Base-by-base conservation (phyloP, 1,139 yeast genomes). In the Suhomyces terraborum region DNA sequence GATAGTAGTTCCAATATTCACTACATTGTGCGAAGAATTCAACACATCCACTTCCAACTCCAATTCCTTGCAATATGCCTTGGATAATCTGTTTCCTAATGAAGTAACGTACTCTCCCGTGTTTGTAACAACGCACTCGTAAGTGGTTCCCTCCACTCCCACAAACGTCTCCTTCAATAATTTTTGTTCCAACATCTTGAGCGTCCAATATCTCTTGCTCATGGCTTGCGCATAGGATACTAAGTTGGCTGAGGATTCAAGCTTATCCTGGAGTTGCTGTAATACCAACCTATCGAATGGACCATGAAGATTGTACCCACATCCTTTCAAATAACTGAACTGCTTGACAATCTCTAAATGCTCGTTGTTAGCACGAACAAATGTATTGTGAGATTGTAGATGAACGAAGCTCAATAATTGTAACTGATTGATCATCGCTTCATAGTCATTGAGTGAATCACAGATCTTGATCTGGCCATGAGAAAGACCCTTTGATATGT, bases 1-100 rank as follows among this genome's bases (percentile, higher is more conserved):
- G 6, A 76, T 44, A 26, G 65, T 62, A 35, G 67, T 68, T 2
- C 84, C 85, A n/a, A 75, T 54, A 18, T 57, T 50, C 1, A 61
- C 49, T 5, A 51, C 54, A 8, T 50, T 44, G 10, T 52, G 52
- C 4, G 42, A 38, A 6, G 49, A 46, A 4, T 58, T 45, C 17
- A 62, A 40, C 6, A 78, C 56, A 10, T 73, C 72, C n/a, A 77
- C 73, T 40, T 70, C 75, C 8, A 76, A 49, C n/a, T 68, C 76
- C 38, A 74, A 51, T n/a, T 75, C 74, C 38, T 56, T 45, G 48
- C 82, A 76, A 49, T 65, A 77, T 0, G 67, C 80, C 28, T 38
- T 51, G 7, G 57, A 49, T 2, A 61, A 20, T 9, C 47, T 47
- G 18, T 45, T 47, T 6, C 45, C 42, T 1, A 46, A 26, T 1